Base-by-base conservation (phyloP, 73 alveolate species). In the Paraurostyla sp. region DNA sequence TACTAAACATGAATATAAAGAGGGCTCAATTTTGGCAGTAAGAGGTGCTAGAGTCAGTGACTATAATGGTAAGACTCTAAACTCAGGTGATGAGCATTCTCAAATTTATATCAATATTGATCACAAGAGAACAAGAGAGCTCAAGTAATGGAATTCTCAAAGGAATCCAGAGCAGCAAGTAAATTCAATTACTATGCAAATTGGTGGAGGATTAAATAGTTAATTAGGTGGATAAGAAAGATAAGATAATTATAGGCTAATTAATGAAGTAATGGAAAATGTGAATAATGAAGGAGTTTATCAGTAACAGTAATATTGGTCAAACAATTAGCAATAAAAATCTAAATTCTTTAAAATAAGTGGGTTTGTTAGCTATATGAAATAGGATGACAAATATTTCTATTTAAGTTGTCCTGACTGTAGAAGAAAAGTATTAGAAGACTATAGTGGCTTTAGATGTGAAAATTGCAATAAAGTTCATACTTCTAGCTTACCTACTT, bases 21-120 rank as follows among this genome's bases (percentile, higher is more conserved):
- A 33, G 27, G 96, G 96, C 7, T 42, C 29, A 2, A 43, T 85
- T 32, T 40, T 91, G 18, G 93, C 93, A 16, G n/a, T 91, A 23
- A 91, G 82, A 60, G 96, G 91, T 22, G 93, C 89, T 23, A 91
- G 80, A 73, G 81, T 91, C 48, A 83, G 91, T 15, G 89, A 73
- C 33, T 91, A 69, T 71, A 68, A 46, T 32, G 93, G 93, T 11
- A 75, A 84, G 51, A 49, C 93, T 23, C 78, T 91, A 35, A 91
- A 91, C 58, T 51, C 76, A 29, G 88, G 90, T 56, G 65, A 81
- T 40, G 82, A 81, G 29, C 69, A 46, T 23, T 13, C 73, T 32
- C 71, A 36, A 45, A n/a, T 81, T 32, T 81, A 25, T 49, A 6
- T 38, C 7, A 71, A 81, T 56, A 45, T 73, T 16, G 86, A 48